Conservation (phyloP, 1,139 yeast genomes). For the Lodderomyces theae region DNA sequence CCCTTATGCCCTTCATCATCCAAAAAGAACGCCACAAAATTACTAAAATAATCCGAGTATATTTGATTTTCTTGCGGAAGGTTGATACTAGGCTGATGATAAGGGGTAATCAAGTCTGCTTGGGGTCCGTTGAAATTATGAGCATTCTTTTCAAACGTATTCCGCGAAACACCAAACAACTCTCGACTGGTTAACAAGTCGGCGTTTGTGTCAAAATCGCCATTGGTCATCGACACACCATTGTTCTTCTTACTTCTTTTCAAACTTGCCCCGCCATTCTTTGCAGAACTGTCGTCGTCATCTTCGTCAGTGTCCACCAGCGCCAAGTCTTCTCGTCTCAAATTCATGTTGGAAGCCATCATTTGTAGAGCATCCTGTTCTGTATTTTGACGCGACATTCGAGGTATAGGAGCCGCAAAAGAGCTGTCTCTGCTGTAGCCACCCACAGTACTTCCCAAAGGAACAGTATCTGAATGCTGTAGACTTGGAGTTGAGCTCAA, state of each 20-base stretch:
- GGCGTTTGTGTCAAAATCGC: conserved; percentile 17
- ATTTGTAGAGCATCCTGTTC: conserved; percentile 41
- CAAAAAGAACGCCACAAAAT: conserved; percentile 34
- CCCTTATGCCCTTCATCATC: conserved; percentile 28
- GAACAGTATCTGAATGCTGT: conserved; percentile 33
- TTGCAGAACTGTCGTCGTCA: conserved; percentile 17
- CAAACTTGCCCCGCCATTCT: conserved; percentile 6
- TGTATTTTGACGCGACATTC: conserved; percentile 41
- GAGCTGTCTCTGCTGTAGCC: conserved; percentile 19
- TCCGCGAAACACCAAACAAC: conserved; percentile 43
- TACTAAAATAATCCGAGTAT: conserved; percentile 37
- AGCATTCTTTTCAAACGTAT: conserved; percentile 37
- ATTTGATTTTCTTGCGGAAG: conserved; percentile 21
- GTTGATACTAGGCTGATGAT: conserved; percentile 19
- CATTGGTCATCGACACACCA: conserved; percentile 4
- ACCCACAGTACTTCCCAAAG: conserved; percentile 17
- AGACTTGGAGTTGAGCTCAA: conserved; percentile 28
- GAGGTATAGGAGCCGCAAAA: conserved; percentile 19
- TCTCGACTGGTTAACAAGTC: conserved; percentile 42
- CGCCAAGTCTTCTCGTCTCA: conserved; percentile 40
- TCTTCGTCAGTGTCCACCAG: conserved; percentile 35
- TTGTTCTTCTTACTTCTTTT: conserved; percentile 2
- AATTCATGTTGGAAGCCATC: conserved; percentile 36
- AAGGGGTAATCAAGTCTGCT: conserved; percentile 9
- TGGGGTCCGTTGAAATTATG: conserved; percentile 5